phyloP scores from a whole-genome alignment of 257 asterid species.

The Sherardia arvensis region DNA sequence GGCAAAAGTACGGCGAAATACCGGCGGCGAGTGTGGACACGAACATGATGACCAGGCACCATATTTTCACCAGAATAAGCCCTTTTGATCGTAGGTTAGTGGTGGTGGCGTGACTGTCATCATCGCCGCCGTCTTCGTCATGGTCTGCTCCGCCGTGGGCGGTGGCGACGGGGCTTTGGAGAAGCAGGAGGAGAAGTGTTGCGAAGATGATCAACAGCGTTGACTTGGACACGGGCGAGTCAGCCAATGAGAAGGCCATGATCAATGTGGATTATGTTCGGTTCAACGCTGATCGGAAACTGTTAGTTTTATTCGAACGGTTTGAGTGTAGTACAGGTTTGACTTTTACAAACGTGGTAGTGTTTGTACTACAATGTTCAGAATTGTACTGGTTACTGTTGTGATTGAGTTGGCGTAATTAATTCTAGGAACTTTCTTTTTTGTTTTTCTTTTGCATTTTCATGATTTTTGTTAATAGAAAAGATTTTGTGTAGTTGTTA shows the following conservation, averaged over 20 bases:
- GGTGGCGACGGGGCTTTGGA: slow-evolving; percentile 25
- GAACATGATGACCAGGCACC: slow-evolving; percentile 62
- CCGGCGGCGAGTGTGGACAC: slow-evolving; percentile 64
- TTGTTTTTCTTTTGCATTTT: neutral
- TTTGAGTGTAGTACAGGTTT: slow-evolving; percentile 26
- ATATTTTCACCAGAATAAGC: slow-evolving; percentile 54
- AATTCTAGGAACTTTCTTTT: too few species aligned
- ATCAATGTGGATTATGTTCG: too few species aligned
- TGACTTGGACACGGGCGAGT: slow-evolving; percentile 24
- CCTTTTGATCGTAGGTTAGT: slow-evolving; percentile 28
- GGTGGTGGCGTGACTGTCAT: too few species aligned
- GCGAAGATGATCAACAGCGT: slow-evolving; percentile 26
- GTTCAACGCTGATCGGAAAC: neutral
- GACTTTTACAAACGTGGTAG: slow-evolving; percentile 28
- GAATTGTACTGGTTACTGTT: neutral
- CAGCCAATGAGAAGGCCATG: neutral
- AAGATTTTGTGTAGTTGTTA: too few species aligned
- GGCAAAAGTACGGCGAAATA: slow-evolving; percentile 59
- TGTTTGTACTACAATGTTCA: slow-evolving; percentile 1
- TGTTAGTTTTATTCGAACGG: neutral
- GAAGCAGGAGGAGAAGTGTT: slow-evolving; percentile 17
- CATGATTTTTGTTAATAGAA: neutral
- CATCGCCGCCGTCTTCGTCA: slow-evolving; percentile 1
- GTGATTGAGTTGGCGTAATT: neutral
- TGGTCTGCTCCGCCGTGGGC: slow-evolving; percentile 43